Conservation (phyloP, 495 filamentous ascomycete genomes). For the Aspergillus wentii region DNA sequence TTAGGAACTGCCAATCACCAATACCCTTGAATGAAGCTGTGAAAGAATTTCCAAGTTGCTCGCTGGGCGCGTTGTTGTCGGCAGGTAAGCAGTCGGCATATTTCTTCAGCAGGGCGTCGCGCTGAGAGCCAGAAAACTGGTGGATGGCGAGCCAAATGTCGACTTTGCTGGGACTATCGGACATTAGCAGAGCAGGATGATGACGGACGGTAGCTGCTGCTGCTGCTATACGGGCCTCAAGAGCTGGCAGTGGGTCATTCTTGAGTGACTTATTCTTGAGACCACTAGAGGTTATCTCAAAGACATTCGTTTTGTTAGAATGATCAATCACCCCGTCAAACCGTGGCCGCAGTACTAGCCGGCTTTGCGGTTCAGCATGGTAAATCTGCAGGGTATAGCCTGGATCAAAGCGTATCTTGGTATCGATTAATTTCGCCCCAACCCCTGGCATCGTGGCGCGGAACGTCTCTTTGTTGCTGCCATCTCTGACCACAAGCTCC, state of each 20-base stretch:
- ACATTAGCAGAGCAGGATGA: not conserved
- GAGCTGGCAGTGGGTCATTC: not conserved
- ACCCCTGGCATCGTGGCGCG: constrained; percentile 1
- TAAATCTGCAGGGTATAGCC: constrained; percentile 1
- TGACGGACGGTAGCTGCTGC: not conserved
- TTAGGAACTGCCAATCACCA: not conserved
- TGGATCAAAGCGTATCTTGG: not conserved
- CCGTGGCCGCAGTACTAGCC: not conserved
- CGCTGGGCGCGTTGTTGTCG: not conserved
- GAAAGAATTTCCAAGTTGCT: not conserved
- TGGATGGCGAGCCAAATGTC: constrained; percentile 1
- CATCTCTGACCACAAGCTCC: not conserved
- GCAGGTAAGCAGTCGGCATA: constrained; percentile 1
- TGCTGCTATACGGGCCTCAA: not conserved
- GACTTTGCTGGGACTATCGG: not conserved
- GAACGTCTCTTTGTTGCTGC: not conserved
- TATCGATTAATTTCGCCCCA: not conserved
- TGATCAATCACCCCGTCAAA: constrained; percentile 1
- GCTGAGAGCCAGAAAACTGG: not conserved
- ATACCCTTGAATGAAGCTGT: not conserved
- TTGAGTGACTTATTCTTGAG: not conserved
- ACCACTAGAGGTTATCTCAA: constrained; percentile 1
- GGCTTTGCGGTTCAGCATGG: not conserved
- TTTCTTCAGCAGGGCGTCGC: not conserved
- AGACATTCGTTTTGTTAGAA: not conserved